Base-by-base conservation (phyloP, 2,329 filamentous ascomycete species). In the Boeremia lycopersici region DNA sequence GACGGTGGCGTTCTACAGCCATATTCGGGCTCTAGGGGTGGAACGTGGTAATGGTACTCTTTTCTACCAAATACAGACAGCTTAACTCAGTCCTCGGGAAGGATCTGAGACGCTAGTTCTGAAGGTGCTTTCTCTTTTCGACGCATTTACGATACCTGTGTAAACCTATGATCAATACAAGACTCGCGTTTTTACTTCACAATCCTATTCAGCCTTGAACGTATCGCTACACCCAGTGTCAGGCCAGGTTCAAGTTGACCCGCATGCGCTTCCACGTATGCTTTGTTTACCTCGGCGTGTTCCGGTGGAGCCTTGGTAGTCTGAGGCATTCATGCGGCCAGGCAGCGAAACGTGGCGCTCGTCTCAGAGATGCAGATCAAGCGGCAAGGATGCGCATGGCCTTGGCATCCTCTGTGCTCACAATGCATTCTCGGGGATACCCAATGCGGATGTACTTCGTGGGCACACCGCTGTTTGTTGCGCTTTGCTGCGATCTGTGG, bases 31-130 rank as follows among this genome's bases (percentile, higher is more conserved):
- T 40, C 6, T 41, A 57, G 49, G 52, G 48, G 55, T 61, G 47
- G 44, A 44, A 62, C 52, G 60, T 48, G 50, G 61, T 74, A 74
- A 73, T 73, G 54, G 59, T 67, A 62, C 61, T 64, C 61, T 56
- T 57, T 65, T 57, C 63, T 64, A 54, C 56, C 63, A 45, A 58
- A 61, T 48, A 57, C 54, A 53, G 41, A 63, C 59, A 71, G 44
- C 61, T 47, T 45, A 49, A 52, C 56, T 63, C 58, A 57, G 53
- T 67, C 63, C 62, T 63, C 58, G 50, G 63, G 63, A 56, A 64
- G 63, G 65, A 39, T 40, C 25, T 53, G 55, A 59, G 50, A 58
- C 53, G 68, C 68, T 69, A 66, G 67, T 61, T 68, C 64, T 69
- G 49, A 66, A 55, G 60, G 65, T 60, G 63, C 59, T 61, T 48